Evolutionary conservation across 2,329 filamentous ascomycete species (phyloP).

Genomic region (Microdochium bolleyi): DNA sequence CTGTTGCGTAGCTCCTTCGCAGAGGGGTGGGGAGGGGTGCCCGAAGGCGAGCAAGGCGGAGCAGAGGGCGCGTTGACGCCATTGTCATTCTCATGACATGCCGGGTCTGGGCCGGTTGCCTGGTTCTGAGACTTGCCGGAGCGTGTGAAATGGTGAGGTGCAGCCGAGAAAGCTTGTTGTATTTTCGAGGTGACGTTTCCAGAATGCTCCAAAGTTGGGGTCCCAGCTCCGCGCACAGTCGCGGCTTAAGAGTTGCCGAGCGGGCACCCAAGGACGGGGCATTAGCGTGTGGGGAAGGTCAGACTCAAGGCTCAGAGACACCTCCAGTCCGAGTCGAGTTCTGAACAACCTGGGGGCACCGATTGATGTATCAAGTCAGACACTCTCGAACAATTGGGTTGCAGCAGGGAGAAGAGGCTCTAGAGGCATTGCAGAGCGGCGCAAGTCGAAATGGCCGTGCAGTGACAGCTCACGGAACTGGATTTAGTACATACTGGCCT

Average conservation of each 20-base stretch:
- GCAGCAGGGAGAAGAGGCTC: too few relatives aligned
- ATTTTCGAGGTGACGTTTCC: background rate
- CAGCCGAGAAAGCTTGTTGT: background rate
- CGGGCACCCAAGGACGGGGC: background rate
- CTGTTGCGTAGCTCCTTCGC: constrained; percentile 18
- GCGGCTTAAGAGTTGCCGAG: background rate
- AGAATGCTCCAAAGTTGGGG: background rate
- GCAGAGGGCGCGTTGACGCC: constrained; percentile 20
- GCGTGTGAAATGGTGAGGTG: background rate
- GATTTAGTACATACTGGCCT: too few relatives aligned
- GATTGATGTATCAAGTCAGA: too few relatives aligned
- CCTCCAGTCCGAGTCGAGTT: too few relatives aligned
- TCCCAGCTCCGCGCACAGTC: background rate
- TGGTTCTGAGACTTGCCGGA: background rate
- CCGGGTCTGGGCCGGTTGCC: background rate
- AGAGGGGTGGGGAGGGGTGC: constrained; percentile 7
- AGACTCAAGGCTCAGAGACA: background rate
- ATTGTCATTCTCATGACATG: constrained; percentile 10
- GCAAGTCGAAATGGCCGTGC: too few relatives aligned
- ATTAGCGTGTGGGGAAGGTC: background rate
- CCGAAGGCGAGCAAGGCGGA: constrained; percentile 14
- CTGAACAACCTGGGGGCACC: too few relatives aligned
- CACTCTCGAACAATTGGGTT: too few relatives aligned
- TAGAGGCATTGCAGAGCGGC: too few relatives aligned
- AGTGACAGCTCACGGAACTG: too few relatives aligned